phyloP scores from a whole-genome alignment of 2,329 filamentous ascomycete species.

The Huntiella abstrusa region DNA sequence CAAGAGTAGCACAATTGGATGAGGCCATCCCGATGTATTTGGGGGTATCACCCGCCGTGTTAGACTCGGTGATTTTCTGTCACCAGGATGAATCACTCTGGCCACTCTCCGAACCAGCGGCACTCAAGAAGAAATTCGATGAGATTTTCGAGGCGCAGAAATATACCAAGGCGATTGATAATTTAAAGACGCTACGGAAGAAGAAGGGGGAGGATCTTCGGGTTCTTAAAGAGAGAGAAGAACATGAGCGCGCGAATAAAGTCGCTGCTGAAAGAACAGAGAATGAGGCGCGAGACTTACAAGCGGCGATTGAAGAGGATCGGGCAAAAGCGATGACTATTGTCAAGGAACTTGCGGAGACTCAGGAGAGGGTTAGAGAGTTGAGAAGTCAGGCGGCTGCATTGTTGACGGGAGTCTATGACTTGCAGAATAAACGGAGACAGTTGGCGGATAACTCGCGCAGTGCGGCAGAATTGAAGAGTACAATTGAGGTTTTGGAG shows the following conservation, averaged over 20 bases:
- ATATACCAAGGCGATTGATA: constrained; percentile 93
- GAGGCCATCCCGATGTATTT: constrained; percentile 68
- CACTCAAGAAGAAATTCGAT: constrained; percentile 85
- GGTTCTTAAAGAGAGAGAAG: constrained; percentile 54
- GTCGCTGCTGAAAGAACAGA: constrained; percentile 59
- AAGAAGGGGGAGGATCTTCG: constrained; percentile 58
- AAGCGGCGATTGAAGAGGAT: constrained; percentile 45
- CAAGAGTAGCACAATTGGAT: constrained; percentile 64
- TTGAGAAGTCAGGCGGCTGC: constrained; percentile 56
- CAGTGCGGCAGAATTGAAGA: constrained; percentile 49
- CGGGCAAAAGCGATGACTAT: constrained; percentile 38
- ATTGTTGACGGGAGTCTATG: constrained; percentile 55
- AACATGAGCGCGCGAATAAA: constrained; percentile 65
- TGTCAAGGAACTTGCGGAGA: constrained; percentile 40
- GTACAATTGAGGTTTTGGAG: constrained; percentile 55
- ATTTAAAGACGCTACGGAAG: constrained; percentile 74
- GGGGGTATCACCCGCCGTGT: constrained; percentile 73
- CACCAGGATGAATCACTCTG: constrained; percentile 96
- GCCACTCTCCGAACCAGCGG: constrained; percentile 77
- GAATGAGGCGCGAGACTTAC: constrained; percentile 44
- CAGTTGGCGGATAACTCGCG: constrained; percentile 52
- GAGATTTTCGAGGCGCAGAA: constrained; percentile 95
- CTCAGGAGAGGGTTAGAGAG: constrained; percentile 37
- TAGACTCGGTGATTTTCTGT: constrained; percentile 94
- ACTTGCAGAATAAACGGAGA: constrained; percentile 58